phyloP scores from a whole-genome alignment of 192 early-diverging fungal genomes.

The Jimgerdemannia lactiflua region DNA sequence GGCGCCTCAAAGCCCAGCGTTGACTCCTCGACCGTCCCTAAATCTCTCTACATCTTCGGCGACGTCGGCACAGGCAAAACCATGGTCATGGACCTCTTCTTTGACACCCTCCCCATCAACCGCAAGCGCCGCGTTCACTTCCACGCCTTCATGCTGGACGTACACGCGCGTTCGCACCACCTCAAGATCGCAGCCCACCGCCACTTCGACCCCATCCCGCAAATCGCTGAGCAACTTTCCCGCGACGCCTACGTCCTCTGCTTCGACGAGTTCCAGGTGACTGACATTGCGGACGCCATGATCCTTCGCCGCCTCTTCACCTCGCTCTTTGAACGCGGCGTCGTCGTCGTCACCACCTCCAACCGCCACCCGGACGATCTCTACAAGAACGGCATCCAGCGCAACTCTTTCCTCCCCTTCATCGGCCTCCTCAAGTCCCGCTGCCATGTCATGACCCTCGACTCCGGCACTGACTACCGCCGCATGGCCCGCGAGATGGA shows the following conservation, averaged over 20 bases:
- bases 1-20: constrained; percentile 14
- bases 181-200: constrained; percentile 49
- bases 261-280: constrained; percentile 98
- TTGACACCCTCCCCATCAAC: constrained; percentile 64
- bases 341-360: constrained; percentile 90
- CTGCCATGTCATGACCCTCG: constrained; percentile 77
- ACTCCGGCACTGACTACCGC: constrained; percentile 95
- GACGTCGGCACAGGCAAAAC: constrained; percentile 93
- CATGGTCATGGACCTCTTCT: constrained; percentile 96
- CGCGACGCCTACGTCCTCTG: constrained; percentile 84
- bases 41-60: constrained; percentile 64
- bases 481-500: constrained; percentile 53
- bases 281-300: constrained; percentile 98
- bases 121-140: constrained; percentile 92
- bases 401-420: constrained; percentile 88
- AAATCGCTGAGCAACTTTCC: constrained; percentile 79
- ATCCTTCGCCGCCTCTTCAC: constrained; percentile 77
- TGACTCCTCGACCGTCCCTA: constrained; percentile 29
- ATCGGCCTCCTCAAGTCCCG: constrained; percentile 82
- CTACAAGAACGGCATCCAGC: constrained; percentile 96
- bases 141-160: constrained; percentile 96
- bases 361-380: constrained; percentile 91
- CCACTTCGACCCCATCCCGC: constrained; percentile 61
- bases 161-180: constrained; percentile 73
- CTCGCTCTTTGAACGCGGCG: constrained; percentile 79